Base-by-base conservation (phyloP, 2,329 filamentous ascomycete genomes). In the Trichoderma polysporum region DNA sequence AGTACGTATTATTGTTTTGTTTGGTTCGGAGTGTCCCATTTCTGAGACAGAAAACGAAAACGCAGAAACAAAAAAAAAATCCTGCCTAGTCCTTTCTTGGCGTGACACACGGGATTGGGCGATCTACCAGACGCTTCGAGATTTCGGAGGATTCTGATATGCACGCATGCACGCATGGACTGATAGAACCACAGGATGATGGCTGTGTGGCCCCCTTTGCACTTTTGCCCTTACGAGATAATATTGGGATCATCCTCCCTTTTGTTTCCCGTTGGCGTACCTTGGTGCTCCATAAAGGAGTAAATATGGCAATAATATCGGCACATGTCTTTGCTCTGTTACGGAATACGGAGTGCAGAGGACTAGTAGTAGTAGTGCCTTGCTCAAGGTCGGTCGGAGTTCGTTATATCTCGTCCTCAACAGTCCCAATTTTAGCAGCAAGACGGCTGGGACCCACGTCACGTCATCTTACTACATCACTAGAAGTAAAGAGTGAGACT, bases 401-500 rank as follows among this genome's bases (percentile, higher is more conserved):
- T 61, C 45, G n/a, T 37, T 56, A 4, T 17, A 31, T 25, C 25
- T 25, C 19, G 31, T 25, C 19, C 27, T 9, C 9, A 45, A 45
- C 15, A 39, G 25, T 53, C 33, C 59, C 49, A n/a, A 37, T 19
- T 52, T 31, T 54, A 41, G 27, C 25, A 57, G 19, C 27, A 19
- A 33, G 5, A 27, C 31, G 39, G n/a, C 19, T 57, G 37, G 17
- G 64, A 35, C 47, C 47, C 64, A 60, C 49, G 57, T 47, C 64
- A 66, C 60, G 60, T 52, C 47, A 60, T 52, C 37, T 57, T 22
- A 50, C 53, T 41, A 27, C 53, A 59, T 60, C 45, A 61, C 56
- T 57, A 35, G 45, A 49, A 41, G 27, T 29, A 35, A 45, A 50
- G 41, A 45, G 39, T 37, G 53, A 56, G 53, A 49, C 13, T 64